phyloP scores from a whole-genome alignment of 2,329 filamentous ascomycete genomes.

The Aschersonia sp. region DNA sequence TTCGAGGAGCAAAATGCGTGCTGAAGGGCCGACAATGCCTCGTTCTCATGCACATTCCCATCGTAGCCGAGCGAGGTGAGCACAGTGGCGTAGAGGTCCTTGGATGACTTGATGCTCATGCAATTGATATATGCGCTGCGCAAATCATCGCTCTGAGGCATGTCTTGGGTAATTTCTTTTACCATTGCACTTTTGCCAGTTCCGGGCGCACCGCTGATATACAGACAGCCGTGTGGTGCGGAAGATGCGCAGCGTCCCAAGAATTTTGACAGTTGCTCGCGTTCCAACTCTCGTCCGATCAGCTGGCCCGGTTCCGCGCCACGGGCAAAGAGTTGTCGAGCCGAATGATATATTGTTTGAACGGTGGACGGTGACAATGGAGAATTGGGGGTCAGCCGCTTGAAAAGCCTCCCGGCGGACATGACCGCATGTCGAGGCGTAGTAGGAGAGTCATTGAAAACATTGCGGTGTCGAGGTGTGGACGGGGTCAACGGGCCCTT shows the following conservation, averaged over 20 bases:
- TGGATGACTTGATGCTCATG: constrained; percentile 85
- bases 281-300: constrained; percentile 60
- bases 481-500: constrained; percentile 48
- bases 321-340: constrained; percentile 74
- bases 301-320: constrained; percentile 61
- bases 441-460: constrained; percentile 51
- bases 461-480: constrained; percentile 70
- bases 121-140: constrained; percentile 81
- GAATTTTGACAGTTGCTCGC: constrained; percentile 53
- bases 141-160: constrained; percentile 37
- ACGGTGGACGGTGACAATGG: constrained; percentile 53
- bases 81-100: constrained; percentile 71
- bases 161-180: constrained; percentile 55
- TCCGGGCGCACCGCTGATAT: constrained; percentile 88
- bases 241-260: constrained; percentile 47
- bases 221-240: constrained; percentile 64
- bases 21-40: constrained; percentile 54
- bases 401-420: constrained; percentile 59
- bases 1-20: constrained; percentile 54
- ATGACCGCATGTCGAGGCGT: constrained; percentile 79
- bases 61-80: constrained; percentile 52
- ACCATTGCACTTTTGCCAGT: constrained; percentile 96
- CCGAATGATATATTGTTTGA: constrained; percentile 72
- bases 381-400: constrained; percentile 65
- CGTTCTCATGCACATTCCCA: constrained; percentile 44